phyloP scores from a whole-genome alignment of 345 rosid genomes.

The Syzygium oleosum region DNA sequence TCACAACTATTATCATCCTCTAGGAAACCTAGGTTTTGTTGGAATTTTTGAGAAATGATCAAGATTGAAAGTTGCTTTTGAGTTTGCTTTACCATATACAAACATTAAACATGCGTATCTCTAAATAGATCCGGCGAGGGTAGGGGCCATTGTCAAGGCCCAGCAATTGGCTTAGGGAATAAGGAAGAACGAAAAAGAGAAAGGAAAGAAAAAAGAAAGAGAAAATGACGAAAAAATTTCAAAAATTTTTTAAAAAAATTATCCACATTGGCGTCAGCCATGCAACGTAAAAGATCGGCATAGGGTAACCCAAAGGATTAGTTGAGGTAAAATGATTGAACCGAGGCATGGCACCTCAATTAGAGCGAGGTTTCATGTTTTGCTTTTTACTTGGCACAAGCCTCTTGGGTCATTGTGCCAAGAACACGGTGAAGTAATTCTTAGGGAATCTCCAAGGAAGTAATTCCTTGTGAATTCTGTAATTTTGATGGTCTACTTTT shows the following conservation, averaged over 20 bases:
- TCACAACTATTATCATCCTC: neutral
- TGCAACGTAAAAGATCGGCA: too few relatives aligned
- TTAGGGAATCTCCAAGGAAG: neutral
- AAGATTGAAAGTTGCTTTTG: neutral
- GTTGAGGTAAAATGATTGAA: neutral
- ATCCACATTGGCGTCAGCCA: too few relatives aligned
- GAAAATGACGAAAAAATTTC: too few relatives aligned
- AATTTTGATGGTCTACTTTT: too few relatives aligned
- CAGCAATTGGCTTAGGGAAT: too few relatives aligned
- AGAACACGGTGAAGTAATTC: neutral
- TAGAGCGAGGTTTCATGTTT: neutral
- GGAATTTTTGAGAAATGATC: neutral
- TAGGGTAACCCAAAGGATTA: too few relatives aligned
- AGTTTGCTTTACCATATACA: neutral
- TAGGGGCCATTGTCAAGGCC: too few relatives aligned
- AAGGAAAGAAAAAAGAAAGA: accelerated
- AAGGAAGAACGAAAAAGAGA: too few relatives aligned
- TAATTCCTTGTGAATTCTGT: neutral
- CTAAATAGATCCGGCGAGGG: neutral
- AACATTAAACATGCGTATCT: neutral
- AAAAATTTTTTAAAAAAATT: too few relatives aligned
- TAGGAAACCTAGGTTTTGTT: neutral
- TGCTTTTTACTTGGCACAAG: neutral
- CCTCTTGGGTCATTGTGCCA: neutral
- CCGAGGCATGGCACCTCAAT: neutral